A percentile compares a stretch with the other conserved stretches of the same genome.
Conservation (phyloP, 2,329 filamentous ascomycete genomes). For the Teratosphaeria destructans region DNA sequence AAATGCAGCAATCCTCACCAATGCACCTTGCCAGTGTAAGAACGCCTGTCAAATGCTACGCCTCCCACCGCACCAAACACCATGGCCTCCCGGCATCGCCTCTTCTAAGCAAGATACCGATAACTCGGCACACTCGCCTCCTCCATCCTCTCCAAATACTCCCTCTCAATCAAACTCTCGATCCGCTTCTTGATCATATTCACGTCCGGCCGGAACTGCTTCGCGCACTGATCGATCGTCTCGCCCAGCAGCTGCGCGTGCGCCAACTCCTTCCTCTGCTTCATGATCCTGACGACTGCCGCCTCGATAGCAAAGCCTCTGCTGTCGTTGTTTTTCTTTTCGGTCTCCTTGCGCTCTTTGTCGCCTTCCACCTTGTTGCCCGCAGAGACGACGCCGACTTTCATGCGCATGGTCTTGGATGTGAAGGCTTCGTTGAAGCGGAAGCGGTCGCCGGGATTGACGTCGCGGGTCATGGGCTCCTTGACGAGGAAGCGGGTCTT, state of each 20-base stretch:
- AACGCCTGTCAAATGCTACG: background rate
- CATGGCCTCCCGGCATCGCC: background rate
- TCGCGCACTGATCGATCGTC: constrained; percentile 57
- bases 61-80: background rate
- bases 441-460: constrained; percentile 70
- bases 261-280: constrained; percentile 64
- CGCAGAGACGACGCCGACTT: constrained; percentile 71
- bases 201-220: constrained; percentile 66
- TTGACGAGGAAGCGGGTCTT: constrained; percentile 76
- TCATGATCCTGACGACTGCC: constrained; percentile 74
- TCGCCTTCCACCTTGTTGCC: constrained; percentile 76
- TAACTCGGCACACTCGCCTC: constrained; percentile 53
- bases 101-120: constrained; percentile 54
- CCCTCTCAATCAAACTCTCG: constrained; percentile 63
- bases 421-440: constrained; percentile 71
- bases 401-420: constrained; percentile 77
- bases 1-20: background rate
- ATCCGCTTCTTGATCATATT: constrained; percentile 72
- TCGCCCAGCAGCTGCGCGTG: constrained; percentile 63
- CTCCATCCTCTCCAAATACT: constrained; percentile 71
- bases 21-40: background rate
- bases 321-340: constrained; percentile 64
- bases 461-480: constrained; percentile 65
- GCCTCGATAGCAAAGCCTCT: constrained; percentile 64
- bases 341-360: constrained; percentile 56